Percentiles rank a stretch among this genome's conserved stretches.
Conservation (phyloP, 176 grass and related monocot genomes). For the Alloteropsis semialata region DNA sequence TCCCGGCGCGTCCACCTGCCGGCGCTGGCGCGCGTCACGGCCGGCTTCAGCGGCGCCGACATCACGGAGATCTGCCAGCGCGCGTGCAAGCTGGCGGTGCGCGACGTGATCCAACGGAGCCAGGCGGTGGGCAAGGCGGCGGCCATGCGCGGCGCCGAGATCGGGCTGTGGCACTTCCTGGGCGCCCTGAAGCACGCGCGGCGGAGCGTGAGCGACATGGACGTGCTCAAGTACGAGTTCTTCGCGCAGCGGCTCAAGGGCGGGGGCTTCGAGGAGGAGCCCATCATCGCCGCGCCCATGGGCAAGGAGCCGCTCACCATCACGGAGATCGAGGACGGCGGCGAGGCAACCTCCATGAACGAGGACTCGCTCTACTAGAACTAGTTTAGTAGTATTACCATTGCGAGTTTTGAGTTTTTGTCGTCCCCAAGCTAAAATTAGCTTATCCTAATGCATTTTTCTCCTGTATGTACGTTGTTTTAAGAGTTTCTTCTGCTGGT, state of each 20-base stretch:
- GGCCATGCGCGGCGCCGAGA: conserved; percentile 32
- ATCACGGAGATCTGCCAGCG: conserved; percentile 49
- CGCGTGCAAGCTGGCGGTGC: conserved; percentile 43
- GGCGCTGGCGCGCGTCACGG: conserved; percentile 22
- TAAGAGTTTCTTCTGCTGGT: too few species aligned
- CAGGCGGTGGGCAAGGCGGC: background rate
- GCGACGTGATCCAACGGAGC: conserved; percentile 35
- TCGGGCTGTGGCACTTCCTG: conserved; percentile 22
- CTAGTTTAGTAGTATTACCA: too few species aligned
- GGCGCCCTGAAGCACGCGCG: conserved; percentile 31
- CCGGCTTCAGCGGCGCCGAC: conserved; percentile 43
- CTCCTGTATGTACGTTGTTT: too few species aligned
- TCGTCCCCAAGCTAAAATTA: too few species aligned
- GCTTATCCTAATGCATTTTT: too few species aligned
- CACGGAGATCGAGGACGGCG: background rate
- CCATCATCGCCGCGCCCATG: background rate
- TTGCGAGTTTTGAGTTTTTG: too few species aligned
- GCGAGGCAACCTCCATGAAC: background rate
- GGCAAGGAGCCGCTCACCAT: background rate
- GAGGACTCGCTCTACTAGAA: background rate
- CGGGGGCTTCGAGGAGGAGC: background rate
- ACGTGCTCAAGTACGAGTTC: conserved; percentile 15
- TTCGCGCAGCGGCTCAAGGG: background rate
- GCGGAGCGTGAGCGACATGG: conserved; percentile 31
- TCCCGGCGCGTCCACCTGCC: conserved; percentile 24